phyloP scores from a whole-genome alignment of 2,329 filamentous ascomycete species.

The Tolypocladium nubicola region DNA sequence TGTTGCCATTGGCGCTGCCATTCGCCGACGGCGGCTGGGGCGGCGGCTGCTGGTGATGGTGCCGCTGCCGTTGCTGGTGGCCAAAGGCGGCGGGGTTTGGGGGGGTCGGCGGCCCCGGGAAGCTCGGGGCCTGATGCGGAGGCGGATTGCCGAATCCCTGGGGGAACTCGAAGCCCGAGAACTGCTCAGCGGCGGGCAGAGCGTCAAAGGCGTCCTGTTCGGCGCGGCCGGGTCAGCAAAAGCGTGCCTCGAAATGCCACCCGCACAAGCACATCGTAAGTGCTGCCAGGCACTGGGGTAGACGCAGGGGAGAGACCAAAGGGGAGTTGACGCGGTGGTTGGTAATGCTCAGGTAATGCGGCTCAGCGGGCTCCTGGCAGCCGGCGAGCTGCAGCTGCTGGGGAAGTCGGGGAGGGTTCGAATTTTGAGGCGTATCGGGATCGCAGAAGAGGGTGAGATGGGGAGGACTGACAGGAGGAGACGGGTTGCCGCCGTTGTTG shows the following conservation, averaged over 20 bases:
- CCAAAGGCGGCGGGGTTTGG: conserved; percentile 29
- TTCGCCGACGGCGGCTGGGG: conserved; percentile 10
- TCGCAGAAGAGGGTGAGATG: neutral
- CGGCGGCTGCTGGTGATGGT: conserved; percentile 13
- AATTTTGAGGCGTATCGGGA: neutral
- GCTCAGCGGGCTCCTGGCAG: conserved; percentile 5
- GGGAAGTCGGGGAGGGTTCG: neutral
- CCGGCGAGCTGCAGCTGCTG: neutral
- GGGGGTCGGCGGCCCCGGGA: conserved; percentile 40
- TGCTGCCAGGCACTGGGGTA: neutral
- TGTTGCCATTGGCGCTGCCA: conserved; percentile 9
- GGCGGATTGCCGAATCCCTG: conserved; percentile 26
- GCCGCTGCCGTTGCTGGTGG: conserved; percentile 14
- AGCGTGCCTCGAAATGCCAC: neutral
- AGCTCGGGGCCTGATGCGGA: conserved; percentile 10
- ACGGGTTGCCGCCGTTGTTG: conserved; percentile 29
- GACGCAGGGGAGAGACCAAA: neutral
- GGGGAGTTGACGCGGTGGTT: conserved; percentile 1
- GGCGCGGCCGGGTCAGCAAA: neutral
- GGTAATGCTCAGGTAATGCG: conserved; percentile 24
- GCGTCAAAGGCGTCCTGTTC: conserved; percentile 39
- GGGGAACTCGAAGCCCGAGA: conserved; percentile 33
- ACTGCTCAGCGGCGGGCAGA: conserved; percentile 36
- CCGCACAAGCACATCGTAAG: neutral
- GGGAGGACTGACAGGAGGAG: conserved; percentile 39